phyloP scores from a whole-genome alignment of 75 land plant species.

The Larix kaempferi region DNA sequence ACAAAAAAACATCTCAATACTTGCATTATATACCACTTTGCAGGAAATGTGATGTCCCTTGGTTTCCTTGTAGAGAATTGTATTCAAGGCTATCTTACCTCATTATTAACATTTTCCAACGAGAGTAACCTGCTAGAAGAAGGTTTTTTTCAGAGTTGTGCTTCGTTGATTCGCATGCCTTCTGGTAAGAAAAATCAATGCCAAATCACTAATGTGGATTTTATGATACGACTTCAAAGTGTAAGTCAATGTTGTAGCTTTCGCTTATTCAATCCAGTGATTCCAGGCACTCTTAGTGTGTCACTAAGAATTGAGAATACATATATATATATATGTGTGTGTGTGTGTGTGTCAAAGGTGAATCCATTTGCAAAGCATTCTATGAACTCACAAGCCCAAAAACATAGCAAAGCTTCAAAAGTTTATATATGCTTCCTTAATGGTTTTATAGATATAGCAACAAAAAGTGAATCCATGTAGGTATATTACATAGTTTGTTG shows the following conservation, averaged over 20 bases:
- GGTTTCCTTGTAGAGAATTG: no score
- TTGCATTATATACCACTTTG: no score
- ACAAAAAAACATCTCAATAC: no score
- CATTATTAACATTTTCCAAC: conserved; percentile 28
- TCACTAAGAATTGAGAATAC: neutral
- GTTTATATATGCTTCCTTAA: neutral
- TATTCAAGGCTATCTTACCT: no score
- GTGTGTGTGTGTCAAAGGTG: neutral
- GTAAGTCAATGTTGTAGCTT: conserved; percentile 17
- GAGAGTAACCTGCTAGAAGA: conserved; percentile 25
- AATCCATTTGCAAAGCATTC: conserved; percentile 2
- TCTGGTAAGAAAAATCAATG: conserved; percentile 36
- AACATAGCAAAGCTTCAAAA: neutral
- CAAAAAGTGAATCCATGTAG: neutral
- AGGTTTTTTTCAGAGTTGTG: conserved; percentile 28
- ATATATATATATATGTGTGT: neutral
- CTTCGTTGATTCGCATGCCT: conserved; percentile 28
- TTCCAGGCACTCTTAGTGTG: conserved; percentile 15
- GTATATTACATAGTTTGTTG: neutral
- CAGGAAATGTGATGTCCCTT: no score
- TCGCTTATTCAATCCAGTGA: conserved; percentile 25
- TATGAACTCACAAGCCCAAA: neutral
- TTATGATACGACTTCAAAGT: conserved; percentile 20
- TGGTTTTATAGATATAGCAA: neutral
- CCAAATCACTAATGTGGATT: conserved; percentile 22